A percentile compares a stretch with the other conserved stretches of the same genome.
Conservation (phyloP, 1,284 basidiomycete genomes). For the Fomitopsis schrenkii region DNA sequence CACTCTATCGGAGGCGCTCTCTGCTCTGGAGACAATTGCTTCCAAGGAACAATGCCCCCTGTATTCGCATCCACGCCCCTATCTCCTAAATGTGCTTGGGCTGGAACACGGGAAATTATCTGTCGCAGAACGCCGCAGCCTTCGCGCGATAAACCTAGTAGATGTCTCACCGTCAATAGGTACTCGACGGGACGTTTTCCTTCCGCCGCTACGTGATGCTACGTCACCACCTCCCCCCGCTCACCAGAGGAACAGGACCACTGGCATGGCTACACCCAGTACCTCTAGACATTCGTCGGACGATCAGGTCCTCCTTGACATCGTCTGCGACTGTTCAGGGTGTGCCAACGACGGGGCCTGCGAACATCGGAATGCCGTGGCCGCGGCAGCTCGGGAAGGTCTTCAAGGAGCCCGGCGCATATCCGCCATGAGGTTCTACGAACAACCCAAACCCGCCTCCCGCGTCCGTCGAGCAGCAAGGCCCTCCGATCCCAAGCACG, state of each 20-base stretch:
- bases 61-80: constrained; percentile 20
- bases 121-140: background rate
- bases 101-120: constrained; percentile 10
- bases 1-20: constrained; percentile 8
- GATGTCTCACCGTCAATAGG: background rate
- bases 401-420: background rate
- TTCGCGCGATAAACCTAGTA: constrained; percentile 8
- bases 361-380: background rate
- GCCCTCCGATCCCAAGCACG: background rate
- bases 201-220: background rate
- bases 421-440: background rate
- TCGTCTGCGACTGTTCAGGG: background rate
- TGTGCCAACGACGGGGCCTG: too few relatives aligned
- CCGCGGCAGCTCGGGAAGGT: background rate
- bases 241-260: background rate
- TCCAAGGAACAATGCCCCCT: constrained; percentile 6
- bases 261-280: background rate
- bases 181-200: background rate
- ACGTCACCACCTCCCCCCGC: too few relatives aligned
- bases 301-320: background rate
- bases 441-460: background rate
- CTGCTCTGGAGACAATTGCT: constrained; percentile 28
- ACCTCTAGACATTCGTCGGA: background rate
- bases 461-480: background rate
- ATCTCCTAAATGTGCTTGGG: constrained; percentile 17